A percentile compares a stretch with the other conserved stretches of the same genome.
These are phyloP conservation scores for Diaporthe citrichinensis DNA, from an alignment of 2,329 filamentous ascomycete species.

Conservation along the genomic window DNA sequence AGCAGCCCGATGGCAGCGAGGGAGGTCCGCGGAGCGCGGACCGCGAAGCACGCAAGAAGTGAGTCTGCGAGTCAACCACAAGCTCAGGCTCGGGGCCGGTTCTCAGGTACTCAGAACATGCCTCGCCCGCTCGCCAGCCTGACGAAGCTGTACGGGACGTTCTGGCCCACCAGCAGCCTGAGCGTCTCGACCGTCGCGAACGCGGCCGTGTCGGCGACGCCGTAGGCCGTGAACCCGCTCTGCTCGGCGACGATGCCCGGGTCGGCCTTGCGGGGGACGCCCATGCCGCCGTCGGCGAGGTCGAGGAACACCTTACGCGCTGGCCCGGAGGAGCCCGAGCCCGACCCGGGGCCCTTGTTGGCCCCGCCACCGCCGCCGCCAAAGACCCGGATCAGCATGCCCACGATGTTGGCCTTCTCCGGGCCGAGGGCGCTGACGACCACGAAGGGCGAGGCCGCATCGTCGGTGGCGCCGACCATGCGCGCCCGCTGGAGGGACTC, in stretches of 20 bases:
- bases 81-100: not conserved
- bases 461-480: constrained; percentile 56
- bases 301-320: constrained; percentile 83
- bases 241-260: constrained; percentile 78
- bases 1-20: constrained; percentile 1
- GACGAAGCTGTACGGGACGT: constrained; percentile 90
- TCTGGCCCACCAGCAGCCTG: constrained; percentile 84
- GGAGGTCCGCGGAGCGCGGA: constrained; percentile 2
- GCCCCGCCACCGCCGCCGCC: constrained; percentile 59
- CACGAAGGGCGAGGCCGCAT: constrained; percentile 77
- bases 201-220: constrained; percentile 82
- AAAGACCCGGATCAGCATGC: constrained; percentile 82
- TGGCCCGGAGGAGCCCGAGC: constrained; percentile 54
- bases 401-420: constrained; percentile 84
- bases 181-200: constrained; percentile 89
- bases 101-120: constrained; percentile 57
- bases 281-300: constrained; percentile 74
- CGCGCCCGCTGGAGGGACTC: constrained; percentile 71
- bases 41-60: not conserved
- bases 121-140: constrained; percentile 74
- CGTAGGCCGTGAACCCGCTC: constrained; percentile 85
- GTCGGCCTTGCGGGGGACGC: constrained; percentile 73
- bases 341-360: constrained; percentile 45
- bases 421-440: constrained; percentile 84
- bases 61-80: not conserved